A percentile compares a stretch with the other conserved stretches of the same genome.
These are phyloP conservation scores for Backusella tuberculispora DNA, from an alignment of 192 early-diverging fungal species.

Conservation along the genomic window DNA sequence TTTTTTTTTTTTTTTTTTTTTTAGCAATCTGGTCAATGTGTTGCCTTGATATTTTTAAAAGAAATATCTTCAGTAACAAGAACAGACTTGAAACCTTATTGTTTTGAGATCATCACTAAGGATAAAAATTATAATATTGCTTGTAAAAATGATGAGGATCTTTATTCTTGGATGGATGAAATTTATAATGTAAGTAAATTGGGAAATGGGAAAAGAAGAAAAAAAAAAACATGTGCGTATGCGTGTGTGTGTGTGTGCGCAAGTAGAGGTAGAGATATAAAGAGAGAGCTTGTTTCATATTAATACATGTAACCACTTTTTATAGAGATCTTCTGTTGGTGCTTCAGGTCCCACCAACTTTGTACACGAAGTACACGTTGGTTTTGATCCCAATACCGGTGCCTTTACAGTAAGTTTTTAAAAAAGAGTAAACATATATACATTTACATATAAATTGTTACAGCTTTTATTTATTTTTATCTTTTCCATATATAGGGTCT, in stretches of 20 bases:
- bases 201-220: neutral
- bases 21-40: slow-evolving; percentile 87
- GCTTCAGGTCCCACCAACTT: slow-evolving; percentile 87
- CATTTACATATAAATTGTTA: neutral
- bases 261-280: too few species aligned
- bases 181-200: slow-evolving; percentile 78
- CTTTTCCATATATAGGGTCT: slow-evolving; percentile 62
- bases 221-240: neutral
- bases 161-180: slow-evolving; percentile 99
- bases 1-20: too few species aligned
- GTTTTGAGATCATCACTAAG: slow-evolving; percentile 92
- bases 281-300: neutral
- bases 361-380: slow-evolving; percentile 83
- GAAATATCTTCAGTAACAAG: slow-evolving; percentile 88
- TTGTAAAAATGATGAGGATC: slow-evolving; percentile 93
- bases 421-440: too few species aligned
- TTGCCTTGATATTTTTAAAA: slow-evolving; percentile 89
- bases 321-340: slow-evolving; percentile 74
- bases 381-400: slow-evolving; percentile 66
- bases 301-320: neutral
- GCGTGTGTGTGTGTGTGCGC: too few species aligned
- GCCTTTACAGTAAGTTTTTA: slow-evolving; percentile 55
- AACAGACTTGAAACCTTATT: slow-evolving; percentile 89
- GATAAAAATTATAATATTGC: slow-evolving; percentile 93
- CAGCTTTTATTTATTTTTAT: neutral